phyloP scores from a whole-genome alignment of 768 basidiomycete genomes.

The Russula foetens region DNA sequence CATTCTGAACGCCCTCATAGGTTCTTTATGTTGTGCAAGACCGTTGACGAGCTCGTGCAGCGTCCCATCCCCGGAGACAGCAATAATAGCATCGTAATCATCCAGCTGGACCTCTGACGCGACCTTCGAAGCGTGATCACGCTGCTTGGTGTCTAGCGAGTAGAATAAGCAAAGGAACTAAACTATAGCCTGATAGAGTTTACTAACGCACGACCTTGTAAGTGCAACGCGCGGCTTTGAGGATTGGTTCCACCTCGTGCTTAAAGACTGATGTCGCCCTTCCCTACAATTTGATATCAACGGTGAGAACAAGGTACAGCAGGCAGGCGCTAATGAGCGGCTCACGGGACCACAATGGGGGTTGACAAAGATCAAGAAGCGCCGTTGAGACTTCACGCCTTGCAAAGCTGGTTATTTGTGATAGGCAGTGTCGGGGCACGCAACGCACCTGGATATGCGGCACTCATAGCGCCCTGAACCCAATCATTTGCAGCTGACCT shows the following conservation, averaged over 20 bases:
- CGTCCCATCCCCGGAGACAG: constrained; percentile 79
- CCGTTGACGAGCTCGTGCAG: constrained; percentile 83
- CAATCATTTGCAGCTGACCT: constrained; percentile 35
- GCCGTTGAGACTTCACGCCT: constrained; percentile 48
- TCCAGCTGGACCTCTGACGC: constrained; percentile 46
- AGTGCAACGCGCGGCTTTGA: constrained; percentile 55
- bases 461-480: constrained; percentile 44
- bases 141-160: constrained; percentile 50
- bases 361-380: constrained; percentile 67
- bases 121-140: constrained; percentile 60
- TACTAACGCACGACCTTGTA: constrained; percentile 56
- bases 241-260: constrained; percentile 60
- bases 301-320: constrained; percentile 1
- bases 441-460: constrained; percentile 53
- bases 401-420: background rate
- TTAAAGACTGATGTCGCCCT: constrained; percentile 47
- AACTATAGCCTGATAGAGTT: background rate
- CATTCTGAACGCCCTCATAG: constrained; percentile 50
- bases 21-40: constrained; percentile 55
- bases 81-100: constrained; percentile 58
- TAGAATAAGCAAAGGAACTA: background rate
- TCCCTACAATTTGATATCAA: constrained; percentile 38
- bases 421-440: constrained; percentile 1
- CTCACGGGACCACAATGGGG: constrained; percentile 72
- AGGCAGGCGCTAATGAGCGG: constrained; percentile 4